These are phyloP conservation scores for Didymella keratinophila DNA, from an alignment of 2,329 filamentous ascomycete genomes.

Conservation along the genomic window DNA sequence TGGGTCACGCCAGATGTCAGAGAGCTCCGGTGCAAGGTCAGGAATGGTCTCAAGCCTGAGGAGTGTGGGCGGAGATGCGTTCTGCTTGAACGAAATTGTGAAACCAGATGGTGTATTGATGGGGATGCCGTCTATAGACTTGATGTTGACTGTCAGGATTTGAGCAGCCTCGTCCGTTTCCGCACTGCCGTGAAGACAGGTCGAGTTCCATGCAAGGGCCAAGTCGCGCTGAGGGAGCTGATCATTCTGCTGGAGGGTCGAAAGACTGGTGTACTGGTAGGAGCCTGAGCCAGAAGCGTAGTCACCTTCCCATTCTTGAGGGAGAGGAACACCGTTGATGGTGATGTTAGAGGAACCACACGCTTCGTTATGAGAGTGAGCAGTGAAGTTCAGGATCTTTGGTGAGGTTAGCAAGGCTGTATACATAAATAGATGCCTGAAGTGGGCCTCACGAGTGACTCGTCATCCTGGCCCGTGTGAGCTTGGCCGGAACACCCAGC, in stretches of 20 bases:
- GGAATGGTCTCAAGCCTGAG: conserved; percentile 47
- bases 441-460: conserved; percentile 51
- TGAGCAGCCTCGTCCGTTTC: conserved; percentile 45
- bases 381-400: conserved; percentile 54
- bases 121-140: conserved; percentile 48
- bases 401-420: conserved; percentile 37
- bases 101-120: conserved; percentile 47
- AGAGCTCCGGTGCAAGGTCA: conserved; percentile 38
- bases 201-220: conserved; percentile 50
- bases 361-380: conserved; percentile 47
- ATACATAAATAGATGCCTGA: conserved; percentile 42
- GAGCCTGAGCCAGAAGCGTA: conserved; percentile 47
- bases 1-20: conserved; percentile 50
- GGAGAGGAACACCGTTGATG: conserved; percentile 51
- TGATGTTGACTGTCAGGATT: conserved; percentile 51
- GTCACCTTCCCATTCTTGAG: conserved; percentile 50
- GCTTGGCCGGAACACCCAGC: conserved; percentile 52
- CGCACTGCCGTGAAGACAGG: conserved; percentile 48
- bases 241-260: conserved; percentile 45
- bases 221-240: conserved; percentile 47
- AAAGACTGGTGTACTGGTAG: conserved; percentile 35
- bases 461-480: conserved; percentile 51
- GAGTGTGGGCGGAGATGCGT: conserved; percentile 46
- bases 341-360: conserved; percentile 54
- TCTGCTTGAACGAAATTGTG: conserved; percentile 52